Evolutionary conservation across 2,329 filamentous ascomycete genomes (phyloP).

Genomic region (Hypoxylon rubiginosum): DNA sequence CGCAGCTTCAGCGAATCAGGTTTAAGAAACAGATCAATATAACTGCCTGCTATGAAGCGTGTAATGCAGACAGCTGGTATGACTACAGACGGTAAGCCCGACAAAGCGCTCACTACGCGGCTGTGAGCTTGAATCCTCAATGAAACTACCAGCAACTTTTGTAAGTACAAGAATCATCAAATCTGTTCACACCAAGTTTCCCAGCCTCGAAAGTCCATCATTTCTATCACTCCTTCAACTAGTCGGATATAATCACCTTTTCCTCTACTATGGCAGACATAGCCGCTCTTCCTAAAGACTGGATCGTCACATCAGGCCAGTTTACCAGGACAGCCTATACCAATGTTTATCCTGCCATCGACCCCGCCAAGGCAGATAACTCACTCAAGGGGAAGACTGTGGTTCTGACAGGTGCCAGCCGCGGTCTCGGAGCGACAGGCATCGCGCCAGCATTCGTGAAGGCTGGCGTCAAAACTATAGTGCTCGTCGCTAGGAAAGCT

Average conservation of each 20-base stretch:
- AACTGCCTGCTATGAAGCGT: neutral
- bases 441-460: constrained; percentile 2
- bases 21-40: neutral
- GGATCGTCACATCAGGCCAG: neutral
- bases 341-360: constrained; percentile 1
- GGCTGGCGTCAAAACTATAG: neutral
- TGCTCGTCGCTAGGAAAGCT: neutral
- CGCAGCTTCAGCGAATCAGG: neutral
- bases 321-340: neutral
- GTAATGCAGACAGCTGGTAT: neutral
- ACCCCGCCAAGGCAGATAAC: neutral
- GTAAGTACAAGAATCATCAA: too few relatives aligned
- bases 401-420: neutral
- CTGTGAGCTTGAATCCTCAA: too few relatives aligned
- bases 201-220: too few relatives aligned
- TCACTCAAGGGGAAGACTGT: constrained; percentile 3
- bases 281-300: neutral
- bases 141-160: too few relatives aligned
- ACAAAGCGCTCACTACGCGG: too few relatives aligned
- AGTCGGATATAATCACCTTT: too few relatives aligned
- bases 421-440: neutral
- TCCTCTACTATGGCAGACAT: neutral
- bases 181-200: too few relatives aligned
- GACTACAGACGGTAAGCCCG: too few relatives aligned
- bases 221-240: too few relatives aligned